Conservation (phyloP, 2,329 filamentous ascomycete genomes). For the Epichloe sp. region DNA sequence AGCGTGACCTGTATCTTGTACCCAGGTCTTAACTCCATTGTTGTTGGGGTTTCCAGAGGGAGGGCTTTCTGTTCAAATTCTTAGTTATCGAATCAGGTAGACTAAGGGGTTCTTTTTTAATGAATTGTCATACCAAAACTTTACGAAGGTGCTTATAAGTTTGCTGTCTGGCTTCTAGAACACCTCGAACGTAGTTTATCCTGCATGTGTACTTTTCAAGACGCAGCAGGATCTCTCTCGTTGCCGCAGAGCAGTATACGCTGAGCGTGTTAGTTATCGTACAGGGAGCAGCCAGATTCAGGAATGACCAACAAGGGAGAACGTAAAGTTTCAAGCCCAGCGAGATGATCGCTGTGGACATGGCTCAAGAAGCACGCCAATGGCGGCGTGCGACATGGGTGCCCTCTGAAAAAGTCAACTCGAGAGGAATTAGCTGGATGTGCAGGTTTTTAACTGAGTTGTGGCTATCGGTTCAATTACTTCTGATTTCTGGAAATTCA, state of each 20-base stretch:
- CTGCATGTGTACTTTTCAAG: conserved; percentile 69
- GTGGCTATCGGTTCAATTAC: conserved; percentile 22
- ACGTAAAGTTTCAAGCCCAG: conserved; percentile 62
- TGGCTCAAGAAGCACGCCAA: conserved; percentile 84
- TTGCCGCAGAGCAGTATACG: conserved; percentile 81
- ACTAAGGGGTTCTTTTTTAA: too few relatives aligned
- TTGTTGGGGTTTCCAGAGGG: conserved; percentile 66
- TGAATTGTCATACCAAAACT: conserved; percentile 38
- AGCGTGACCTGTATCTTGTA: conserved; percentile 67
- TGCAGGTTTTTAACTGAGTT: neutral
- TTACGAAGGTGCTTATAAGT: conserved; percentile 65
- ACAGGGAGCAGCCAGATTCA: neutral
- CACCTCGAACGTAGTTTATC: conserved; percentile 66
- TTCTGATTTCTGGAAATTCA: conserved; percentile 70
- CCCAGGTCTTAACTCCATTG: conserved; percentile 58
- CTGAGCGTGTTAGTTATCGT: conserved; percentile 16
- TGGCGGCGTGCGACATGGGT: conserved; percentile 42
- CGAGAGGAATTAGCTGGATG: neutral
- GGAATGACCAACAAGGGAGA: conserved; percentile 49
- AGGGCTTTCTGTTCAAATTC: conserved; percentile 49
- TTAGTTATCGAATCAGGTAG: neutral
- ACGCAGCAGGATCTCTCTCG: conserved; percentile 64
- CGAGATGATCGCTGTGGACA: conserved; percentile 81
- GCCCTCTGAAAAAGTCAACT: conserved; percentile 72
- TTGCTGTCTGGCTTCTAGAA: conserved; percentile 60